Evolutionary conservation across 169 alveolate genomes (phyloP), one percentile per base, ranked within the genome.

Genomic region (Nephromyces sp.): DNA sequence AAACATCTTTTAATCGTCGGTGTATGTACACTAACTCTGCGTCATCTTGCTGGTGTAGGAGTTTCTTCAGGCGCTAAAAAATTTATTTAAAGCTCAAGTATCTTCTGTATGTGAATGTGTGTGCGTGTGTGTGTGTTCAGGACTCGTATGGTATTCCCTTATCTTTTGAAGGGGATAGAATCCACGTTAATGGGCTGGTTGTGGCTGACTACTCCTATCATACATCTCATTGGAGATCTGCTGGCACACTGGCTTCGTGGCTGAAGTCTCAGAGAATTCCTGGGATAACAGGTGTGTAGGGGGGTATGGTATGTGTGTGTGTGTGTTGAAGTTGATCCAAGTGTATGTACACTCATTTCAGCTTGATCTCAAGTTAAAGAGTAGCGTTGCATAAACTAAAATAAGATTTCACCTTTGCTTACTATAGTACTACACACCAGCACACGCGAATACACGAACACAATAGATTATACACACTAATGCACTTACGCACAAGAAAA

Each of bases 141-240:
- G 87, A 88, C 72, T 82, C 75, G 27, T 83, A 81, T 29, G 93
- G 93, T 0, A 74, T 84, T 65, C 83, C 79, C 53, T 66, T 35
- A 67, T 72, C 72, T 75, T 86, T 87, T 68, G 93, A 90, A 68
- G 86, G 93, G 65, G 71, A 74, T 32, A 77, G 68, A 27, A 79
- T 81, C 27, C 85, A 87, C 70, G 77, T 83, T 22, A 77, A 69
- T 34, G 95, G 89, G 2, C 83, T 90, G 68, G 88, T 90, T 29
- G 76, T 87, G 65, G 82, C 92, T 51, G 93, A 90, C 75, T 90
- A 87, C 72, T 79, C 89, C 65, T 72, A 68, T 32, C 67, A 66
- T 15, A 64, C 80, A 1, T 79, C 89, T 1, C 91, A 88, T 74
- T 85, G 85, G 83, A 52, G 78, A 22, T 82, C 91, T 6, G 66